Evolutionary conservation across 129 eudicot species (phyloP).

Genomic region (Heracleum sosnowskyi): DNA sequence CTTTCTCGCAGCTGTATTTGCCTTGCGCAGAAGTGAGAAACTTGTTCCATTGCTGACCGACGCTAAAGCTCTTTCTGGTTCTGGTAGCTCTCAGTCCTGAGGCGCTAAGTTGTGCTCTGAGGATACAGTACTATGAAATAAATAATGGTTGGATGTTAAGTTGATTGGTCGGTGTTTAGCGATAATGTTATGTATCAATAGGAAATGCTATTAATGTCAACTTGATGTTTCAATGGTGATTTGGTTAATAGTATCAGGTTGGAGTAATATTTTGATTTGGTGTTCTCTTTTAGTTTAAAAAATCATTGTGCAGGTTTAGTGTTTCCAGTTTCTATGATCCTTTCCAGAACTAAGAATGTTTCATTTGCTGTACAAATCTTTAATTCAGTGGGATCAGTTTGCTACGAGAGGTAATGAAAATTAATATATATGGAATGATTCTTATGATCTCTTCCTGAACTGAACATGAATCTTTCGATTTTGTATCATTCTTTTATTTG

Average conservation of each 20-base stretch:
- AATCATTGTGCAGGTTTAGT: background rate
- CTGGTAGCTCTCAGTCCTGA: slow-evolving; percentile 26
- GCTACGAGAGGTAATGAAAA: background rate
- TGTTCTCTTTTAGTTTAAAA: background rate
- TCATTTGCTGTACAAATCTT: background rate
- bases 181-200: background rate
- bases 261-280: background rate
- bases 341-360: background rate
- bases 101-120: slow-evolving; percentile 1
- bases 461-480: background rate
- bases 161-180: background rate
- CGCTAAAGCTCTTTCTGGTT: slow-evolving; percentile 49
- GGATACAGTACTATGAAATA: background rate
- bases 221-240: background rate
- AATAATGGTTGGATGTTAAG: background rate
- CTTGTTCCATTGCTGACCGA: slow-evolving; percentile 64
- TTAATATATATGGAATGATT: background rate
- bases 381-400: no score
- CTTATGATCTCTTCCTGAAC: background rate
- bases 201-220: background rate
- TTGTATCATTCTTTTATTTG: background rate
- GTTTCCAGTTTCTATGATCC: background rate
- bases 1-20: slow-evolving; percentile 34
- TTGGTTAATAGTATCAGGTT: background rate
- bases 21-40: slow-evolving; percentile 45